Base-by-base conservation (phyloP, 163 green algal species). In the Chlamydomonas reinhardtii region DNA sequence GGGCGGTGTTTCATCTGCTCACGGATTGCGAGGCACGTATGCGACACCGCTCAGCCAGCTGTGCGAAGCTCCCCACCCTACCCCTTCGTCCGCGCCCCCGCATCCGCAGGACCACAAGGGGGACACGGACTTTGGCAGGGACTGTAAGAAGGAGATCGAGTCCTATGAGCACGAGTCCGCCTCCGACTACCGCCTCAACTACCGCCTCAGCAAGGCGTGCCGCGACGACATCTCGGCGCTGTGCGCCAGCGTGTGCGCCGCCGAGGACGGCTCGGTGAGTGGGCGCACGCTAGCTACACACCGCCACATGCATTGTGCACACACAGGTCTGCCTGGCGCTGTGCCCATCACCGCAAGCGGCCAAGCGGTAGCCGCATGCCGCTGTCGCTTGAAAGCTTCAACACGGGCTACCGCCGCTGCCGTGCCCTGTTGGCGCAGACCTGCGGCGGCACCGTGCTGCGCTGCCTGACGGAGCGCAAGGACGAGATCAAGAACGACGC, bases 101-200 rank as follows among this genome's bases (percentile, higher is more conserved):
- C 31, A 59, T 88, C n/a, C n/a, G 48, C 86, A 92, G 84, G 85
- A 92, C 20, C 86, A 95, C 59, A 86, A 94, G 77, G 76, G 90
- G 4, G 75, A 95, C 3, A 73, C 85, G 8, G 85, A 90, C 74
- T 94, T 97, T 74, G 86, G 90, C 62, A 84, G 89, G 35, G 89
- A 89, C 31, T 97, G 95, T 90, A 78, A 83, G 64, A 31, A 66
- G 22, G 92, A 97, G 79, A 90, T 97, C 25, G 19, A 87, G 66
- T 66, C 69, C 9, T 93, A 96, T 34, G 88, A 95, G 84, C 59
- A 87, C 22, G 76, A 92, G 82, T 76, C 75, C 15, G 29, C 76
- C 39, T 74, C 77, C 0, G 95, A 97, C 90, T 97, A 96, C 88
- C 92, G 96, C 56, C 92, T 99, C 54, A 99, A 98, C 90, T 96